These are phyloP conservation scores for Tuber borchii DNA, from an alignment of 495 filamentous ascomycete species.

Conservation along the genomic window DNA sequence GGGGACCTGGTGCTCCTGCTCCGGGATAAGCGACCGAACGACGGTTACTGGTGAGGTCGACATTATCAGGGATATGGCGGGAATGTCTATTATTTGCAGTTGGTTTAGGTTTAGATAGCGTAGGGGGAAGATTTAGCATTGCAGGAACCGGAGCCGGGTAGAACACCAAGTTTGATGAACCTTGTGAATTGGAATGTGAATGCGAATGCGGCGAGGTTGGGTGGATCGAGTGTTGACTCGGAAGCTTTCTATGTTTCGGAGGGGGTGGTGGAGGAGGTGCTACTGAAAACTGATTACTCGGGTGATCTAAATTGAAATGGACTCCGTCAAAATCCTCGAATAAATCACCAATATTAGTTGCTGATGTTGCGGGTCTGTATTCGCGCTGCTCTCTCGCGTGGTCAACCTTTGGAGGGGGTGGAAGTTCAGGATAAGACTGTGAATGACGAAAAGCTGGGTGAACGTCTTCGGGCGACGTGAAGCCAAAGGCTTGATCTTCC, in stretches of 20 bases:
- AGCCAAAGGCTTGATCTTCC: slow-evolving; percentile 12
- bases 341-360: slow-evolving; percentile 46
- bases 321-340: slow-evolving; percentile 94
- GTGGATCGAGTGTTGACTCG: slow-evolving; percentile 41
- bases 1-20: slow-evolving; percentile 30
- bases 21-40: slow-evolving; percentile 28
- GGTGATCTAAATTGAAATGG: slow-evolving; percentile 57
- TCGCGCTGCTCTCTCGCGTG: slow-evolving; percentile 26
- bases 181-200: slow-evolving; percentile 41
- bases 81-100: slow-evolving; percentile 55
- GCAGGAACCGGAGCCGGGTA: slow-evolving; percentile 92
- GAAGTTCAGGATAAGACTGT: slow-evolving; percentile 33
- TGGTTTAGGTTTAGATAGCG: slow-evolving; percentile 67
- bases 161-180: slow-evolving; percentile 60
- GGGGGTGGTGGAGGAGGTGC: slow-evolving; percentile 30
- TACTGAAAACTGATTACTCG: slow-evolving; percentile 5
- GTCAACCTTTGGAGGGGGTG: slow-evolving; percentile 19
- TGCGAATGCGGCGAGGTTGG: slow-evolving; percentile 42
- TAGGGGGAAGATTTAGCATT: slow-evolving; percentile 85
- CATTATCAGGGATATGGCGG: slow-evolving; percentile 51
- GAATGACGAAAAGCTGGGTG: slow-evolving; percentile 34
- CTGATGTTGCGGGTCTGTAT: slow-evolving; percentile 30
- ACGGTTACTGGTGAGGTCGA: slow-evolving; percentile 27
- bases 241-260: slow-evolving; percentile 41
- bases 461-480: slow-evolving; percentile 15